phyloP scores from a whole-genome alignment of 208 protist genomes.

The Wallacemonas rigidus region DNA sequence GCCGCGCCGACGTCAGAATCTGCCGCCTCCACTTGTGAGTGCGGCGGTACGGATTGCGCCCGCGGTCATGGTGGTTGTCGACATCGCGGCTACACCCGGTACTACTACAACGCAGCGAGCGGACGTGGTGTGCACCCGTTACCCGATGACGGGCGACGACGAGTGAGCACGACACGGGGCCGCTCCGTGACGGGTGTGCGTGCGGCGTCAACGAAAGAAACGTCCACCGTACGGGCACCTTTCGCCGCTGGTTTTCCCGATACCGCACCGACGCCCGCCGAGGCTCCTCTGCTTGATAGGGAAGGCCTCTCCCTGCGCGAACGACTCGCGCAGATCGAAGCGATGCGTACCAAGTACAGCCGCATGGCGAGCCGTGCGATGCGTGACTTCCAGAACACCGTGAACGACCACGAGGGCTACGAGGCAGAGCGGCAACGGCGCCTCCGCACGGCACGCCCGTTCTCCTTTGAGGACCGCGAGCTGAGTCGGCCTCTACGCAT shows the following conservation, averaged over 20 bases:
- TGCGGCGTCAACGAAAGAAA: background rate
- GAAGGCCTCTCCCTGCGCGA: conserved; percentile 22
- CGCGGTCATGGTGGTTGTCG: conserved; percentile 6
- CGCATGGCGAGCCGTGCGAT: conserved; percentile 49
- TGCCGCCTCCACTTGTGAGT: background rate
- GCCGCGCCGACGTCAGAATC: background rate
- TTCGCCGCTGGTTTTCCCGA: background rate
- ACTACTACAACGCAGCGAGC: conserved; percentile 17
- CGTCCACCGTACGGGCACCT: no score
- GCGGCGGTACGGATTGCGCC: conserved; percentile 1
- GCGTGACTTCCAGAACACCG: conserved; percentile 50
- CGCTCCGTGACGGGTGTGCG: background rate
- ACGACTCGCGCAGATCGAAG: conserved; percentile 46
- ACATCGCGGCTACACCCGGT: conserved; percentile 12
- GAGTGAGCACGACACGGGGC: background rate
- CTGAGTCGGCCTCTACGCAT: conserved; percentile 44
- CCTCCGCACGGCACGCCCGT: conserved; percentile 43
- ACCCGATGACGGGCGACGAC: background rate
- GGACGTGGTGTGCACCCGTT: background rate
- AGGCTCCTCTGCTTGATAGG: background rate
- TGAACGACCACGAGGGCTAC: conserved; percentile 58
- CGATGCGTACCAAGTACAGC: conserved; percentile 55
- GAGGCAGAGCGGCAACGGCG: conserved; percentile 41
- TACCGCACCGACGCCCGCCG: background rate
- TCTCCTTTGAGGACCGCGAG: conserved; percentile 73